These are phyloP conservation scores for Nissolia schottii DNA, from an alignment of 306 rosid genomes.

Conservation along the genomic window DNA sequence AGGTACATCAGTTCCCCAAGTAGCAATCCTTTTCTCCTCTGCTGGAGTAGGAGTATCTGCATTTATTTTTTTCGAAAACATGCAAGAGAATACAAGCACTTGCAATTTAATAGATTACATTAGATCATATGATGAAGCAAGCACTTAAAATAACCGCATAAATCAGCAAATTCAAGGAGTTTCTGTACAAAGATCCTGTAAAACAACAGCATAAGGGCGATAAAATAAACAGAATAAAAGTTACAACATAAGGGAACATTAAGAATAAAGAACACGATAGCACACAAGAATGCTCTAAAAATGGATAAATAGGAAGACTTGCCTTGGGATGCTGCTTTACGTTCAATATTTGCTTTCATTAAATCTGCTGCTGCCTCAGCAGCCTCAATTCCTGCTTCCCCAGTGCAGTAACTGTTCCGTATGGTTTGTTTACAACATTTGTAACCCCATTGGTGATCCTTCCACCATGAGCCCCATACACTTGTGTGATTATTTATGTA, in stretches of 20 bases:
- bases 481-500: slow-evolving; percentile 53
- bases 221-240: neutral
- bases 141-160: neutral
- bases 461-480: slow-evolving; percentile 78
- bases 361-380: slow-evolving; percentile 46
- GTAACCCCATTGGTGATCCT: slow-evolving; percentile 75
- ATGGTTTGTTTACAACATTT: slow-evolving; percentile 55
- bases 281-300: neutral
- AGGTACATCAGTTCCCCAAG: slow-evolving; percentile 73
- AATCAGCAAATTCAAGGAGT: neutral
- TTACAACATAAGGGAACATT: neutral
- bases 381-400: slow-evolving; percentile 58
- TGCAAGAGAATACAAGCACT: neutral
- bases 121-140: neutral
- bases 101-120: neutral
- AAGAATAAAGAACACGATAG: neutral
- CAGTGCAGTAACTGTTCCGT: slow-evolving; percentile 57
- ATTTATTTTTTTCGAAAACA: neutral
- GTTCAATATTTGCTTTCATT: slow-evolving; percentile 62
- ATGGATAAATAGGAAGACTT: neutral
- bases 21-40: slow-evolving; percentile 55
- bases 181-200: neutral
- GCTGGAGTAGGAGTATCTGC: slow-evolving; percentile 39
- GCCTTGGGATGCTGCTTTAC: slow-evolving; percentile 53
- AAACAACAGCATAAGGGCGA: neutral